Evolutionary conservation across 148 eudicot species (phyloP).

Genomic region (Silene uniflora): DNA sequence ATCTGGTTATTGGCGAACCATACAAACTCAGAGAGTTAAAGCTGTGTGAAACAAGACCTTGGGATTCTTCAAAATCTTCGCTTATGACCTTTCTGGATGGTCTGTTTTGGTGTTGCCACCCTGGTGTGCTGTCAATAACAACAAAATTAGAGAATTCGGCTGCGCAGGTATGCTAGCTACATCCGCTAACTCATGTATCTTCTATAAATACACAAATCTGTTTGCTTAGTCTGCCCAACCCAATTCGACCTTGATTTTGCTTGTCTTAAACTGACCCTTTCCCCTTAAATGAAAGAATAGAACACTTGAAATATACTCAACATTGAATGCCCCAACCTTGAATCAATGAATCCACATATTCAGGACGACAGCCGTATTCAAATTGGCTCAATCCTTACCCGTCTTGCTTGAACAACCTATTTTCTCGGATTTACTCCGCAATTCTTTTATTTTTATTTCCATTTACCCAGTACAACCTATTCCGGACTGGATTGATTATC

Average conservation of each 20-base stretch:
- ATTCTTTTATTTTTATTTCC: too few relatives aligned
- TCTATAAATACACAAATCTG: too few relatives aligned
- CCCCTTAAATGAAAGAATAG: too few relatives aligned
- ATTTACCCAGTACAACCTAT: not conserved
- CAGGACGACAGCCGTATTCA: not conserved
- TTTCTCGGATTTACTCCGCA: too few relatives aligned
- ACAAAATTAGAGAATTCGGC: not conserved
- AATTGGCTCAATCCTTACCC: not conserved
- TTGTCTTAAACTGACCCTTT: not conserved
- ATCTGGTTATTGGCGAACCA: not conserved
- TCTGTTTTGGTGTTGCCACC: slow-evolving; percentile 13
- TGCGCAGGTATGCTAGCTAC: not conserved
- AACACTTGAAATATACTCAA: too few relatives aligned
- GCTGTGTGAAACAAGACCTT: not conserved
- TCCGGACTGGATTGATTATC: not conserved
- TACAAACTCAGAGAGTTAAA: slow-evolving; percentile 13
- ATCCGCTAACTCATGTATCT: too few relatives aligned
- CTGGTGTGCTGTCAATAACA: slow-evolving; percentile 9
- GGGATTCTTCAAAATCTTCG: not conserved
- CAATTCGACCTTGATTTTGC: not conserved
- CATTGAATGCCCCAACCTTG: too few relatives aligned
- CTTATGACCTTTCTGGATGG: slow-evolving; percentile 14
- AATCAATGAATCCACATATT: too few relatives aligned
- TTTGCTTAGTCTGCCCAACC: not conserved
- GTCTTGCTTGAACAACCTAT: not conserved